Conservation (phyloP, 2,329 filamentous ascomycete species). For the Fusarium solani-melongenae region DNA sequence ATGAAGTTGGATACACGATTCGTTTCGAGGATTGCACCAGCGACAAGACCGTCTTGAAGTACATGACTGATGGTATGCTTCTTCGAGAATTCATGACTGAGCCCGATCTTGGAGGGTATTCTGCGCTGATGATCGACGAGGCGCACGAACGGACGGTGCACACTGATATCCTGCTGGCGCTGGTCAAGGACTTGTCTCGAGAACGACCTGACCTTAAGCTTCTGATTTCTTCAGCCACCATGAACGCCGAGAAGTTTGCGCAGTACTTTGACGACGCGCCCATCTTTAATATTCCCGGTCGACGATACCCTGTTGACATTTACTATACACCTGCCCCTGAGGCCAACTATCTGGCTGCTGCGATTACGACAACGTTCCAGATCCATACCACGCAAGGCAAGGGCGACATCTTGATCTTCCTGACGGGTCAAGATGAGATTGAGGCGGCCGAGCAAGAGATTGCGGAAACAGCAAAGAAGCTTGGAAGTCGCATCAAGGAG, state of each 20-base stretch:
- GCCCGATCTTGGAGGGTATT: slow-evolving; percentile 84
- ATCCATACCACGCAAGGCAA: slow-evolving; percentile 88
- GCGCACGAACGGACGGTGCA: slow-evolving; percentile 94
- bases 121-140: slow-evolving; percentile 95
- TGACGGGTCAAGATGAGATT: slow-evolving; percentile 97
- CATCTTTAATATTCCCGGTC: slow-evolving; percentile 93
- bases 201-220: slow-evolving; percentile 88
- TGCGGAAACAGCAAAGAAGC: slow-evolving; percentile 85
- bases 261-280: slow-evolving; percentile 92
- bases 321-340: slow-evolving; percentile 92
- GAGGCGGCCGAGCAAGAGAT: slow-evolving; percentile 87
- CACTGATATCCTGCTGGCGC: slow-evolving; percentile 88
- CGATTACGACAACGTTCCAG: slow-evolving; percentile 93
- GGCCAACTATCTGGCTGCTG: slow-evolving; percentile 91
- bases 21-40: slow-evolving; percentile 93
- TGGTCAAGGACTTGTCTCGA: slow-evolving; percentile 88
- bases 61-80: slow-evolving; percentile 98
- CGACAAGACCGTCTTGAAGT: slow-evolving; percentile 92
- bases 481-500: slow-evolving; percentile 86
- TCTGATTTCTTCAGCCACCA: slow-evolving; percentile 92
- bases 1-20: slow-evolving; percentile 94
- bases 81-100: slow-evolving; percentile 90
- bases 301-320: slow-evolving; percentile 89
- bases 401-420: slow-evolving; percentile 93
- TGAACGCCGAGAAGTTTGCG: slow-evolving; percentile 93